Base-by-base conservation (phyloP, 148 eudicot species). In the Vaccinium macrocarpon region DNA sequence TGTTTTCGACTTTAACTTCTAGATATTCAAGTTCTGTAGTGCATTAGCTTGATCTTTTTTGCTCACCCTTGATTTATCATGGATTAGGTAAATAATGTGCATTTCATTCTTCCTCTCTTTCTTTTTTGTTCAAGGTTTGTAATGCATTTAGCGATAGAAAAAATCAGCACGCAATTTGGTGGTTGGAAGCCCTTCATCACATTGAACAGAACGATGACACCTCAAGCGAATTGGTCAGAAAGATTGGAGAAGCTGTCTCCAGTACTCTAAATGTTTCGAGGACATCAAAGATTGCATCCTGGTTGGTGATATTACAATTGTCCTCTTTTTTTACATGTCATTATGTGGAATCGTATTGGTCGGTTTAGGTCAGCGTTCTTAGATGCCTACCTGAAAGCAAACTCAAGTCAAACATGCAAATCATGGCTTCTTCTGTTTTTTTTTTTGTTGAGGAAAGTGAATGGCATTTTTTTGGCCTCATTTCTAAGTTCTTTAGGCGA, bases 241-340 rank as follows among this genome's bases (percentile, higher is more conserved):
- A 91, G 91, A 91, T 96, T 66, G 98, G 88, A 85, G 93, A 91
- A 90, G 94, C 95, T 81, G 88, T 94, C 78, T 90, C 92, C 50
- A 89, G 89, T 74, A 94, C 84, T 80, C 87, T 88, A 76, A 93
- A 90, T 85, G 88, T 86, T 84, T 84, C 92, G 23, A 90, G 90
- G 89, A 84, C 91, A 80, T 84, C 95, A 79, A 90, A 84, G 86
- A 84, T 87, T 75, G 83, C 94, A 56, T 87, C 94, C 5, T 61
- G 94, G 98, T 94, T 79, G 82, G 92, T 89, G 32, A 76, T 85
- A 72, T 27, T 72, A 66, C 42, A 61, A n/a, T 70, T 53, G 15
- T 68, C 74, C 70, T 52, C 12, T 64, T 78, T 32, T 27, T 79
- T 79, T 79, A 35, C 82, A 18, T 10, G 16, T 52, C 46, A 14